These are phyloP conservation scores for Penicillium paradoxum DNA, from an alignment of 495 filamentous ascomycete species.

Conservation along the genomic window DNA sequence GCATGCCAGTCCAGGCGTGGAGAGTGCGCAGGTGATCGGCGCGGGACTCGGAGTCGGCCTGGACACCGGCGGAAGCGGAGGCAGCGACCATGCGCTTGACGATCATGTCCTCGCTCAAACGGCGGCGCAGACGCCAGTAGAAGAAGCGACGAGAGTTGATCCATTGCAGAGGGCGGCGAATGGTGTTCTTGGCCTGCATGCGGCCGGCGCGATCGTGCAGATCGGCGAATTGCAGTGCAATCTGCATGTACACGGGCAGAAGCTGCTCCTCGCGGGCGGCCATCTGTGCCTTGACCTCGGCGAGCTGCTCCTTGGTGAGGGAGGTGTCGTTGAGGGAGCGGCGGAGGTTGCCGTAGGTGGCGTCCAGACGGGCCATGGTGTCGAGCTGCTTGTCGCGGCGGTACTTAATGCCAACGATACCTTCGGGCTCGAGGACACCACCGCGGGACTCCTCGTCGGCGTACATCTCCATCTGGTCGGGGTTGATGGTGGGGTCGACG, in stretches of 20 bases:
- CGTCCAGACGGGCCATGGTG: constrained; percentile 93
- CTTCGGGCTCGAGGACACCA: constrained; percentile 96
- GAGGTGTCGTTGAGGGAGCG: constrained; percentile 63
- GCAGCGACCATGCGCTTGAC: constrained; percentile 76
- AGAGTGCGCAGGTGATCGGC: constrained; percentile 62
- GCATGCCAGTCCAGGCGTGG: constrained; percentile 69
- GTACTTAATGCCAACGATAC: constrained; percentile 98
- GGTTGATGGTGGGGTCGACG: constrained; percentile 96
- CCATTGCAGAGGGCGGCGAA: constrained; percentile 80
- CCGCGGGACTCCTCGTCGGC: constrained; percentile 93
- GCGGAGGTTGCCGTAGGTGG: constrained; percentile 75
- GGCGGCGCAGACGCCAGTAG: constrained; percentile 98
- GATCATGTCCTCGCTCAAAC: constrained; percentile 94
- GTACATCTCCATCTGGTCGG: constrained; percentile 98
- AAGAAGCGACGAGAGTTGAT: constrained; percentile 93
- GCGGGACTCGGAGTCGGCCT: constrained; percentile 42
- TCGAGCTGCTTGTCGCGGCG: constrained; percentile 95
- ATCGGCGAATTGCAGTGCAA: constrained; percentile 92
- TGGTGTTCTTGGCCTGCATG: constrained; percentile 95
- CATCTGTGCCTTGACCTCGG: constrained; percentile 80
- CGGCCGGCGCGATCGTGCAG: constrained; percentile 95
- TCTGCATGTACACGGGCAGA: constrained; percentile 87
- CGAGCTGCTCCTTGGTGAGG: constrained; percentile 66
- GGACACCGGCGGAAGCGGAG: constrained; percentile 27
- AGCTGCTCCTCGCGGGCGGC: constrained; percentile 81